phyloP scores from a whole-genome alignment of 2,329 filamentous ascomycete genomes.

The Talaromyces pinophilus region DNA sequence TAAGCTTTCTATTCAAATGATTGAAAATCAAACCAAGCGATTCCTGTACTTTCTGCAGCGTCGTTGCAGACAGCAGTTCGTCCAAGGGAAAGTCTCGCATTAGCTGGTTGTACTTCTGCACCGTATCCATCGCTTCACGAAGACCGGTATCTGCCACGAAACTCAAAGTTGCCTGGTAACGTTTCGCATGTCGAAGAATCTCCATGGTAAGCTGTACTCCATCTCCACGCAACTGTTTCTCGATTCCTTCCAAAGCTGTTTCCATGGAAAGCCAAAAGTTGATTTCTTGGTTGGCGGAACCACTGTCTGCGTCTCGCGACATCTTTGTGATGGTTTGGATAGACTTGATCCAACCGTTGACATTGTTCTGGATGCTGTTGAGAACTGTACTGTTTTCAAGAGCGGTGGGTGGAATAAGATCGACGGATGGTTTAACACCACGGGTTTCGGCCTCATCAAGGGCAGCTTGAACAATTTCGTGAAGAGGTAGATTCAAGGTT shows the following conservation, averaged over 20 bases:
- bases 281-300: constrained; percentile 93
- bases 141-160: constrained; percentile 94
- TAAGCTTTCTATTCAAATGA: constrained; percentile 96
- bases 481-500: constrained; percentile 81
- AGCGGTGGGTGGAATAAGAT: constrained; percentile 73
- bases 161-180: constrained; percentile 95
- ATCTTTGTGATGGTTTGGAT: constrained; percentile 96
- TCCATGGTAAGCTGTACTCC: constrained; percentile 90
- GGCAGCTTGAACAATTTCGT: constrained; percentile 82
- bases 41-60: constrained; percentile 83
- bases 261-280: constrained; percentile 99
- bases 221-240: constrained; percentile 81
- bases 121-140: constrained; percentile 92
- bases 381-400: constrained; percentile 87
- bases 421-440: constrained; percentile 69
- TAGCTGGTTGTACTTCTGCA: constrained; percentile 97
- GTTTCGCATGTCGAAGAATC: constrained; percentile 93
- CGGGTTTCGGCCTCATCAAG: constrained; percentile 73
- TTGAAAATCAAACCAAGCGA: constrained; percentile 85
- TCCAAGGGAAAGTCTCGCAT: constrained; percentile 98
- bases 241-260: constrained; percentile 85
- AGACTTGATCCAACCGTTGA: constrained; percentile 98
- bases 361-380: constrained; percentile 88
- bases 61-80: constrained; percentile 88
- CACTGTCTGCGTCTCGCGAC: constrained; percentile 74